Conservation (phyloP, 805 yeast species). For the Metschnikowia baotianmanensis region DNA sequence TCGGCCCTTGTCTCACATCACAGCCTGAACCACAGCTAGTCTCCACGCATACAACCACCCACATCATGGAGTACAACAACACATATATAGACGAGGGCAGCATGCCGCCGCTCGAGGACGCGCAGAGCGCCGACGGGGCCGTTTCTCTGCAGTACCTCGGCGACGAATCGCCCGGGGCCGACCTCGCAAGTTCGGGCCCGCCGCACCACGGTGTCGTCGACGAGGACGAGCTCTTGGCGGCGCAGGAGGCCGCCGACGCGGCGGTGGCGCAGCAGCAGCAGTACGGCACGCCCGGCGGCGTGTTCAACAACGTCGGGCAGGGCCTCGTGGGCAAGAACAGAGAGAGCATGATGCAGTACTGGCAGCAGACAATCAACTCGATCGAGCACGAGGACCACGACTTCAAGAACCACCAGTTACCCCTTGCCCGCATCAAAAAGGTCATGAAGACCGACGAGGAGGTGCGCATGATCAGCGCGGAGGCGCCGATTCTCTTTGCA, state of each 20-base stretch:
- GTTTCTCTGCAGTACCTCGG: conserved; percentile 19
- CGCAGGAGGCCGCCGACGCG: conserved; percentile 48
- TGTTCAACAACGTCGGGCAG: conserved; percentile 88
- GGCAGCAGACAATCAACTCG: conserved; percentile 95
- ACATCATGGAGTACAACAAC: conserved; percentile 25
- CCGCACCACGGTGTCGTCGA: conserved; percentile 28
- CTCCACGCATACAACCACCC: not conserved
- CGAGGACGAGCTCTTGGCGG: conserved; percentile 42
- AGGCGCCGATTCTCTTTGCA: conserved; percentile 95
- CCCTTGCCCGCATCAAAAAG: conserved; percentile 92
- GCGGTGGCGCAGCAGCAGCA: conserved; percentile 44
- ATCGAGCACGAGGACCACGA: conserved; percentile 88
- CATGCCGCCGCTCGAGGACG: conserved; percentile 21
- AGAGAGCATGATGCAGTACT: conserved; percentile 89
- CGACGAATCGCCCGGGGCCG: conserved; percentile 10
- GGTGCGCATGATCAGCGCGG: conserved; percentile 96
- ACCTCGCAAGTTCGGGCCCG: conserved; percentile 3
- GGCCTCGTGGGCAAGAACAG: conserved; percentile 48
- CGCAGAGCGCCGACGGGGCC: conserved; percentile 16
- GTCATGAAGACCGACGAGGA: conserved; percentile 98
- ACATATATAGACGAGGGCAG: conserved; percentile 31
- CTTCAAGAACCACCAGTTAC: conserved; percentile 91
- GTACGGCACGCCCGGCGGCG: conserved; percentile 50
- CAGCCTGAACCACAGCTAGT: no score
- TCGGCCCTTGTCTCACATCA: not conserved